A percentile compares a stretch with the other conserved stretches of the same genome.
Conservation (phyloP, 371 early-diverging fungal genomes). For the Syncephalis plumigaleata region DNA sequence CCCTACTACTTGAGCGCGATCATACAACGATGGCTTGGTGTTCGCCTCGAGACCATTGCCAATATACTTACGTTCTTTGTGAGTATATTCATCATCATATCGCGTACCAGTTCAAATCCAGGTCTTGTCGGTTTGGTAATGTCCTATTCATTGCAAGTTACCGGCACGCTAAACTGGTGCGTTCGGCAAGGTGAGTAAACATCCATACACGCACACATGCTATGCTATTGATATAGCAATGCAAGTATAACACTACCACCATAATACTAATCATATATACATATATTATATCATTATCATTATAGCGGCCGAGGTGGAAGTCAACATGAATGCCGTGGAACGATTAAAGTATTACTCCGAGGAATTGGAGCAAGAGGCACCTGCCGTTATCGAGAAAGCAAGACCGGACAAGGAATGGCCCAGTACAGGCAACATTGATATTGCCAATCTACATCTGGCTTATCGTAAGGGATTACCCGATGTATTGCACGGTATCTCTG, state of each 20-base stretch:
- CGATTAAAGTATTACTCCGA: constrained; percentile 30
- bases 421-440: constrained; percentile 21
- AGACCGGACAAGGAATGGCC: constrained; percentile 35
- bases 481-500: constrained; percentile 36
- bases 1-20: constrained; percentile 42
- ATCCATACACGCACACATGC: constrained; percentile 17
- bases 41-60: constrained; percentile 24
- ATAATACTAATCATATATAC: constrained; percentile 15
- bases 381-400: constrained; percentile 10
- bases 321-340: constrained; percentile 31
- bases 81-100: constrained; percentile 11
- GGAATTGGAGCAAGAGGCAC: constrained; percentile 29
- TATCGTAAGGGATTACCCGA: constrained; percentile 34
- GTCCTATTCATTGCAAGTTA: constrained; percentile 18
- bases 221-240: constrained; percentile 9
- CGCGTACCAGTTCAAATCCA: constrained; percentile 4
- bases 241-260: constrained; percentile 3
- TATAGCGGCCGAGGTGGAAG: constrained; percentile 27
- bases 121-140: constrained; percentile 13
- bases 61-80: constrained; percentile 18
- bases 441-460: constrained; percentile 22
- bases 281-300: constrained; percentile 17
- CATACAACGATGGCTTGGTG: constrained; percentile 50
- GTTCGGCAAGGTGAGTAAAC: constrained; percentile 24
- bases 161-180: constrained; percentile 16